Percentiles rank a stretch among this genome's conserved stretches.
Conservation (phyloP, 331 rosid genomes). For the Erythrophleum ivorense region DNA sequence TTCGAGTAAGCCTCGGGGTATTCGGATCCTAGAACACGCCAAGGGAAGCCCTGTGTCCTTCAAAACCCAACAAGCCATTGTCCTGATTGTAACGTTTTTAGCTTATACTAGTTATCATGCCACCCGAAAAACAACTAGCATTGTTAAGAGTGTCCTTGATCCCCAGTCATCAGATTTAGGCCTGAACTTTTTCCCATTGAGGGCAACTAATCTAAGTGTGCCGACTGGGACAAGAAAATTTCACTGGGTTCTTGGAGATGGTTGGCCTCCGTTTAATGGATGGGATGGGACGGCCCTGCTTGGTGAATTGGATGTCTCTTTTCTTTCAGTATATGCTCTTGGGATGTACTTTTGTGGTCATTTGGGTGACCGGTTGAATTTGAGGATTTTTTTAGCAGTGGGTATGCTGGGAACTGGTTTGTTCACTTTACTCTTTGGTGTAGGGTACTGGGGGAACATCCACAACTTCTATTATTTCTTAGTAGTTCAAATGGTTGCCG, state of each 20-base stretch:
- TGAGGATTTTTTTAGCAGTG: constrained; percentile 76
- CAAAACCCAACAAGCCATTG: constrained; percentile 82
- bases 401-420: constrained; percentile 96
- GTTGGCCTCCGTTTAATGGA: constrained; percentile 96
- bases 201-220: constrained; percentile 34
- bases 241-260: constrained; percentile 57
- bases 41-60: constrained; percentile 69
- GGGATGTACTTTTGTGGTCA: constrained; percentile 98
- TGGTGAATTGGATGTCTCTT: constrained; percentile 91
- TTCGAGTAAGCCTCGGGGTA: constrained; percentile 64
- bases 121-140: constrained; percentile 88
- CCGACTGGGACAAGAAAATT: constrained; percentile 39
- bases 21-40: constrained; percentile 56
- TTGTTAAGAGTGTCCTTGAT: constrained; percentile 93
- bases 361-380: constrained; percentile 76
- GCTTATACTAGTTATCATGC: constrained; percentile 95
- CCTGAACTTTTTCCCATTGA: constrained; percentile 45
- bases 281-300: constrained; percentile 86
- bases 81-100: constrained; percentile 78
- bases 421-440: constrained; percentile 80
- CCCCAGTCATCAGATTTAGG: constrained; percentile 61
- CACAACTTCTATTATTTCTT: constrained; percentile 78
- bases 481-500: constrained; percentile 78
- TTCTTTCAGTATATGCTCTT: constrained; percentile 79
- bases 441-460: constrained; percentile 82